Conservation (phyloP, 2,329 filamentous ascomycete species). For the Nemania sp. region DNA sequence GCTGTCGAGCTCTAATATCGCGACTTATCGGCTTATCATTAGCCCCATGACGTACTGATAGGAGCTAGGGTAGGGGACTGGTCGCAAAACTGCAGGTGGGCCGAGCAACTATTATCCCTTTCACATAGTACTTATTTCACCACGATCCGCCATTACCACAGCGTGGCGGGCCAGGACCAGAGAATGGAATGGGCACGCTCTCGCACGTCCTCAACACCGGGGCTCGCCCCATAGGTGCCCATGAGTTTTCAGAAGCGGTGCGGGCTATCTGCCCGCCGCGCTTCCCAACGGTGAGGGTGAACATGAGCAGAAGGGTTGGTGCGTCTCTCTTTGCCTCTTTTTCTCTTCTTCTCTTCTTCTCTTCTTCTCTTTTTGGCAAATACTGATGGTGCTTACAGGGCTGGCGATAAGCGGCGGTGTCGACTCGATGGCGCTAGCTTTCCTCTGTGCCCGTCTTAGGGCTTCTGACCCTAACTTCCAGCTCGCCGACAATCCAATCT, state of each 20-base stretch:
- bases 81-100: too few relatives aligned
- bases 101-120: too few relatives aligned
- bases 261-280: slow-evolving; percentile 53
- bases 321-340: not conserved
- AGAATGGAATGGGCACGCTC: slow-evolving; percentile 47
- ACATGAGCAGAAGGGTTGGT: slow-evolving; percentile 48
- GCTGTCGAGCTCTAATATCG: too few relatives aligned
- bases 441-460: slow-evolving; percentile 62
- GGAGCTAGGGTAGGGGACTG: not conserved
- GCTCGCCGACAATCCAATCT: slow-evolving; percentile 51
- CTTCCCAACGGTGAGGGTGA: slow-evolving; percentile 47
- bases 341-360: not conserved
- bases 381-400: slow-evolving; percentile 46
- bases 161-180: slow-evolving; percentile 1
- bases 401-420: slow-evolving; percentile 90
- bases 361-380: not conserved
- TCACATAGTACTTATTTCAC: too few relatives aligned
- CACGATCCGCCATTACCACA: too few relatives aligned
- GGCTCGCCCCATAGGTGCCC: slow-evolving; percentile 44
- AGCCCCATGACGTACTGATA: slow-evolving; percentile 25
- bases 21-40: too few relatives aligned
- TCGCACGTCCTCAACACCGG: slow-evolving; percentile 45
- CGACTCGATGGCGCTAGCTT: slow-evolving; percentile 95
- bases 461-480: slow-evolving; percentile 40
- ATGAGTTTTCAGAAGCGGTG: slow-evolving; percentile 54